Base-by-base conservation (phyloP, 2,329 filamentous ascomycete species). In the Colletotrichum abscissum region DNA sequence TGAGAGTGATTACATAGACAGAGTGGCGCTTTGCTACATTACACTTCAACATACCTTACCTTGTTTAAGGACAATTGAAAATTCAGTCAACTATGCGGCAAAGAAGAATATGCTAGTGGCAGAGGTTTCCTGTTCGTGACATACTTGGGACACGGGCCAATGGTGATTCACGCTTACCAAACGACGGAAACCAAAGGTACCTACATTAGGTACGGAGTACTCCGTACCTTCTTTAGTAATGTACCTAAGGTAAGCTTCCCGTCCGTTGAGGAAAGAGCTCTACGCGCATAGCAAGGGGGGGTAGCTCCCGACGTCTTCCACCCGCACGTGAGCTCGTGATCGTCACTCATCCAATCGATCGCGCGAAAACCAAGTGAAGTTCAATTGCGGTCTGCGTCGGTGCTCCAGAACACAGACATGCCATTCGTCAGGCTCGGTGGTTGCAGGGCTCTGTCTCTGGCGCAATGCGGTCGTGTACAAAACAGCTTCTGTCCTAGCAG, bases 371-470 rank as follows among this genome's bases (percentile, higher is more conserved):
- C 42, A 57, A 67, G 42, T 56, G 63, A 56, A 42, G 55, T 16
- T 67, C 54, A 42, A 49, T 9, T 59, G 54, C 28, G 33, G 63
- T 60, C 30, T 12, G 56, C 56, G 55, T 60, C 42, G 46, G 46
- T 46, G 63, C 63, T 67, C 30, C 9, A 46, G 63, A 16, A 67
- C 24, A 26, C 55, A 14, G 67, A 60, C 9, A 71, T 67, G 55
- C 16, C 46, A 63, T 26, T 60, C 33, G 42, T 69, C 6, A 71
- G 68, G 68, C 46, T 67, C 24, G 46, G 63, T 59, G 46, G 54
- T 16, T 42, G 68, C 46, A 72, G 54, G 49, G 57, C 63, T 62
- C 3, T 63, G 49, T 35, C 63, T 62, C 5, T 63, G 35, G 22
- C 38, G 22, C 64, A 68, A 30, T n/a, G 28, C n/a, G 12, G 65